phyloP scores from a whole-genome alignment of 2,329 filamentous ascomycete genomes.

The Botryotinia globosa region DNA sequence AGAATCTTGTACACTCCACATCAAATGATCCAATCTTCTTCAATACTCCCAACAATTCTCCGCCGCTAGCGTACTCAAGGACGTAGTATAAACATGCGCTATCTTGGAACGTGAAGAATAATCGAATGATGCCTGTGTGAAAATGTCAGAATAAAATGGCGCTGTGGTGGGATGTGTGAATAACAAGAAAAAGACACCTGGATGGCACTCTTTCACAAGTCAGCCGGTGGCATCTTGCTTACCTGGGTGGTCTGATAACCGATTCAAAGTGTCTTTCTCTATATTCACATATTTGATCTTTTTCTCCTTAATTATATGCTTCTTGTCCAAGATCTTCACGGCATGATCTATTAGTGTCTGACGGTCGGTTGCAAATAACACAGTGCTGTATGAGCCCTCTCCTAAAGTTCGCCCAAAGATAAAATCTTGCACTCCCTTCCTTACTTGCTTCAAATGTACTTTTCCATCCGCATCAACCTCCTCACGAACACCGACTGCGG shows the following conservation, averaged over 20 bases:
- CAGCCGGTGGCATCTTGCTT: background rate
- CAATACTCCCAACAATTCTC: constrained; percentile 85
- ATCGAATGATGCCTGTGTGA: constrained; percentile 68
- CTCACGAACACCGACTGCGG: constrained; percentile 77
- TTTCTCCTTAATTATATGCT: constrained; percentile 99
- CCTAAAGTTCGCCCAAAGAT: constrained; percentile 86
- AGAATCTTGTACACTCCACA: constrained; percentile 89
- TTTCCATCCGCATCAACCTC: constrained; percentile 85
- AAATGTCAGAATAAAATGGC: background rate
- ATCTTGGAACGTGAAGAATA: constrained; percentile 99
- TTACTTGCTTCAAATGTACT: constrained; percentile 77
- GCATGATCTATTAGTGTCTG: constrained; percentile 95
- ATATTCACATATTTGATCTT: constrained; percentile 99
- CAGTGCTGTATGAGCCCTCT: constrained; percentile 97
- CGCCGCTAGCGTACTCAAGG: constrained; percentile 85
- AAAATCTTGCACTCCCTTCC: constrained; percentile 97
- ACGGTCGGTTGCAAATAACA: constrained; percentile 87
- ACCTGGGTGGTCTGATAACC: constrained; percentile 87
- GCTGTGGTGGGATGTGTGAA: background rate
- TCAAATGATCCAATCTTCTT: constrained; percentile 96
- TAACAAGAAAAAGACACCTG: background rate
- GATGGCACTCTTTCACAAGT: background rate
- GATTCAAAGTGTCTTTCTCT: constrained; percentile 95
- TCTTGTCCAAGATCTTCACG: constrained; percentile 96
- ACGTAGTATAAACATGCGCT: constrained; percentile 96